Conservation (phyloP, 2,329 filamentous ascomycete species). For the Nannizzia gypsea region DNA sequence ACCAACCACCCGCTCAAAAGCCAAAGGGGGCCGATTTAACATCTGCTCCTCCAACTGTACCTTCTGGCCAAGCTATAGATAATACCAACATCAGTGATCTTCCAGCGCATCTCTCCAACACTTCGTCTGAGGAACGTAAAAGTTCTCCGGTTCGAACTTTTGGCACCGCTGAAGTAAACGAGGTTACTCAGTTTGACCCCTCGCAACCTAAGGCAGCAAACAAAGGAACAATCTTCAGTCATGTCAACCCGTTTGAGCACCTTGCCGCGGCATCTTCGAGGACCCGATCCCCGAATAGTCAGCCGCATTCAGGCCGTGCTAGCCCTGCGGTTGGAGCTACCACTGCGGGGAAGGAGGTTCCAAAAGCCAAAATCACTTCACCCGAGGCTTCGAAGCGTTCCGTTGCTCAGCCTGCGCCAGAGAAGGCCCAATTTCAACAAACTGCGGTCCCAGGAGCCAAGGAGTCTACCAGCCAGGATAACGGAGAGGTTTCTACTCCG, state of each 20-base stretch:
- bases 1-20: conserved; percentile 47
- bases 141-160: conserved; percentile 24
- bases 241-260: conserved; percentile 61
- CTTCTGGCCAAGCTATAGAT: neutral
- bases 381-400: neutral
- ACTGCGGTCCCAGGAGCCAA: neutral
- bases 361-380: neutral
- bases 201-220: conserved; percentile 25
- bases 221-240: conserved; percentile 48
- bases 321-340: conserved; percentile 26
- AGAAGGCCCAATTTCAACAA: neutral
- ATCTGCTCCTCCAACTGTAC: conserved; percentile 19
- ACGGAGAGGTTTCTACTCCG: conserved; percentile 54
- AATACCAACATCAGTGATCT: conserved; percentile 14
- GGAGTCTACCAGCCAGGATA: neutral
- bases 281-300: conserved; percentile 38
- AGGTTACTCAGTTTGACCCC: conserved; percentile 29
- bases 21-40: conserved; percentile 14
- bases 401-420: neutral
- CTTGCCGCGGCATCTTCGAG: conserved; percentile 55
- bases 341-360: conserved; percentile 8
- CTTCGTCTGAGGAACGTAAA: conserved; percentile 11
- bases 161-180: conserved; percentile 19
- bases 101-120: neutral
- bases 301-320: conserved; percentile 27